phyloP scores from a whole-genome alignment of 2,329 filamentous ascomycete genomes.

The Blastomyces silverae region DNA sequence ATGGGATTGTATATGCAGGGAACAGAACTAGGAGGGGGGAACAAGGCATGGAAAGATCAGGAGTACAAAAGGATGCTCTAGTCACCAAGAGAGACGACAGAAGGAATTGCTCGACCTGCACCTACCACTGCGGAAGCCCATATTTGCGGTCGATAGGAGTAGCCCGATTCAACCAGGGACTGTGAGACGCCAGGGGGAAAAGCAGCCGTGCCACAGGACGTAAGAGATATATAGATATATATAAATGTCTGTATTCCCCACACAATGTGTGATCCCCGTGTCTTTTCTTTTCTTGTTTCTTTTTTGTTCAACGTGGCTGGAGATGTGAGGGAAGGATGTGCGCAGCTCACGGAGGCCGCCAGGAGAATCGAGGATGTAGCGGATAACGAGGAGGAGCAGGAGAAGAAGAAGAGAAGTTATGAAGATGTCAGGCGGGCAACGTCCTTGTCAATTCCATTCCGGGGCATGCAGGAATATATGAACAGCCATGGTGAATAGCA shows the following conservation, averaged over 20 bases:
- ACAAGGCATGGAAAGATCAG: background rate
- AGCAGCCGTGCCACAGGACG: constrained; percentile 3
- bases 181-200: background rate
- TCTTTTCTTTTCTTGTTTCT: too few relatives aligned
- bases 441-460: constrained; percentile 17
- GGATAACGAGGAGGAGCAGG: background rate
- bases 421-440: constrained; percentile 18
- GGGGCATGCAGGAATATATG: constrained; percentile 10
- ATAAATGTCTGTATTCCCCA: background rate
- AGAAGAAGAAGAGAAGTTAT: background rate
- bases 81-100: background rate
- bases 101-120: background rate
- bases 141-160: constrained; percentile 6
- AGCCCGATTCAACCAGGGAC: background rate
- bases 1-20: constrained; percentile 5
- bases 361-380: background rate
- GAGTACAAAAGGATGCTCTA: background rate
- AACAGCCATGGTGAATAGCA: constrained; percentile 14
- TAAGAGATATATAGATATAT: background rate
- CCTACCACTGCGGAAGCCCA: constrained; percentile 20
- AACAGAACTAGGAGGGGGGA: background rate
- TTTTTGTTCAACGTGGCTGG: background rate
- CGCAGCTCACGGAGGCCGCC: background rate
- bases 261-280: background rate
- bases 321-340: background rate